Evolutionary conservation across 164 flowering plant species (phyloP), one percentile per base, ranked within the genome.

Genomic region (Santalum album): DNA sequence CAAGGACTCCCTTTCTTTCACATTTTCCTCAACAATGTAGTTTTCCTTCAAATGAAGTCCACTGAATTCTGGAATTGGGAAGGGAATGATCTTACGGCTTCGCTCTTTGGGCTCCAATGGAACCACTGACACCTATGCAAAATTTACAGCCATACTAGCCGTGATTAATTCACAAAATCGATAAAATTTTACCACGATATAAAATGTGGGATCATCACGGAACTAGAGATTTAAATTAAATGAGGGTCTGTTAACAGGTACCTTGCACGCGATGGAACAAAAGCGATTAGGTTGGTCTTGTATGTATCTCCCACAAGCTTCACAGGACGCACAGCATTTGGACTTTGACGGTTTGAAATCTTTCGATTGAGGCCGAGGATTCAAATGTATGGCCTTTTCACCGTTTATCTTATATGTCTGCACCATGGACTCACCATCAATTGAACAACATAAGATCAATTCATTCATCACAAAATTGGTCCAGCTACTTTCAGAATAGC

Each of bases 201-300:
- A n/a, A n/a, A n/a, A n/a, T n/a, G n/a, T n/a, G n/a, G n/a, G n/a
- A n/a, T n/a, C n/a, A n/a, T n/a, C n/a, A n/a, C n/a, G n/a, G n/a
- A n/a, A n/a, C n/a, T n/a, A n/a, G n/a, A n/a, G n/a, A n/a, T n/a
- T n/a, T n/a, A n/a, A n/a, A n/a, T n/a, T n/a, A n/a, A n/a, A n/a
- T n/a, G n/a, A n/a, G n/a, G n/a, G 6, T n/a, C 2, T 17, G 45
- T 17, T 4, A 18, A 17, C 10, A 1, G 14, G 25, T 75, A 79
- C 94, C 80, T 83, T 81, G 82, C 94, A 86, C 0, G 81, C 83
- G 6, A 86, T 75, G 21, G 87, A 86, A 61, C 90, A 86, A 52
- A 76, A 83, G 16, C 79, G 78, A 69, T 75, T 77, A 0, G 82
- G 78, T 6, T 47, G 45, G 44, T 86, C 90, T 42, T 73, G 71